Evolutionary conservation across 768 basidiomycete genomes (phyloP).

Genomic region (Xerocomellus amylosporus): DNA sequence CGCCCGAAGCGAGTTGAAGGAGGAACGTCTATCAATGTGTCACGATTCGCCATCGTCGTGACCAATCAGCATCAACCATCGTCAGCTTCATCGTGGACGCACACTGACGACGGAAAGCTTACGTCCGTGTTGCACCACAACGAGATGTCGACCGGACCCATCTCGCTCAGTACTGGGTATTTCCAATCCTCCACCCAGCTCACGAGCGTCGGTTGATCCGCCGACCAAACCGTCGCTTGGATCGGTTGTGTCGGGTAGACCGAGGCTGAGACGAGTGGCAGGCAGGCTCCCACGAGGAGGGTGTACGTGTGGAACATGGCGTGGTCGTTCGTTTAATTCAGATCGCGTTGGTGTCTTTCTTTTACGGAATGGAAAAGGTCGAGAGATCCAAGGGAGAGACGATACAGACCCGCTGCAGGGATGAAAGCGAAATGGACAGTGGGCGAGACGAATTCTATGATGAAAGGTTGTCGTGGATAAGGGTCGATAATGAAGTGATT

Average conservation of each 20-base stretch:
- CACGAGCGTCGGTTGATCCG: constrained; percentile 42
- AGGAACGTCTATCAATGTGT: constrained; percentile 33
- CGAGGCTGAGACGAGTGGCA: constrained; percentile 30
- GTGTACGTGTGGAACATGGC: constrained; percentile 7
- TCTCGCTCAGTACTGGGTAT: constrained; percentile 39
- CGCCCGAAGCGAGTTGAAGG: constrained; percentile 41
- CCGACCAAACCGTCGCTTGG: constrained; percentile 41
- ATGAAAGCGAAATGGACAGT: constrained; percentile 1
- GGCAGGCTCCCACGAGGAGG: not conserved
- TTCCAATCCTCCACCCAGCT: constrained; percentile 51
- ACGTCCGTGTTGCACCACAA: constrained; percentile 47
- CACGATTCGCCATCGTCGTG: constrained; percentile 4
- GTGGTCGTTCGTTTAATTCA: not conserved
- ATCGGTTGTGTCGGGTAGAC: constrained; percentile 53
- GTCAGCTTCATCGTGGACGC: not conserved
- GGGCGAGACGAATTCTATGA: constrained; percentile 3
- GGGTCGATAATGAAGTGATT: not conserved
- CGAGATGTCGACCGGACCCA: constrained; percentile 45
- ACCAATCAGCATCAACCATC: not conserved
- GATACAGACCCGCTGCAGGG: constrained; percentile 31
- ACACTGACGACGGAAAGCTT: not conserved
- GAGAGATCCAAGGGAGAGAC: not conserved
- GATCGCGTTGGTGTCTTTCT: not conserved
- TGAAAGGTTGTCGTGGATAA: not conserved
- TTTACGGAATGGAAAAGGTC: not conserved